phyloP scores from a whole-genome alignment of 306 rosid species.

The Quercus dentata region DNA sequence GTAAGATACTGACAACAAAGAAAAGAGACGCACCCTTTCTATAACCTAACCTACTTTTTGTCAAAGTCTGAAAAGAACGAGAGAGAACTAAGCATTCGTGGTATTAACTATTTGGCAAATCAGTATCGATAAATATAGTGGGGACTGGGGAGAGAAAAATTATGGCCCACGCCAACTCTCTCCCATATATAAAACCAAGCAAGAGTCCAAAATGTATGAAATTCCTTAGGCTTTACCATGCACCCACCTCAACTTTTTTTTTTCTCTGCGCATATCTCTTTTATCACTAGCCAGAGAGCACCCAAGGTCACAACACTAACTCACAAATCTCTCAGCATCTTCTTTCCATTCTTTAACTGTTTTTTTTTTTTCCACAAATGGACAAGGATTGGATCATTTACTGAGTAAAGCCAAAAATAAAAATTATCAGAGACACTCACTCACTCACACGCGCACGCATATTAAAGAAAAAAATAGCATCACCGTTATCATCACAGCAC shows the following conservation, averaged over 20 bases:
- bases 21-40: conserved; percentile 28
- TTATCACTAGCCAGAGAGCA: neutral
- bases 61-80: neutral
- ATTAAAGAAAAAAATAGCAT: neutral
- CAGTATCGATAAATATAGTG: neutral
- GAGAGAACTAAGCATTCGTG: neutral
- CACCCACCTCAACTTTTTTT: neutral
- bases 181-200: conserved; percentile 10
- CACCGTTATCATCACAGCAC: neutral
- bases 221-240: conserved; percentile 21
- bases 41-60: conserved; percentile 23
- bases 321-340: conserved; percentile 1
- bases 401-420: neutral
- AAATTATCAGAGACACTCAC: neutral
- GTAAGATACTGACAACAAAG: conserved; percentile 36
- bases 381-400: neutral
- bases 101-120: conserved; percentile 7
- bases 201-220: conserved; percentile 16
- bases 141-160: neutral
- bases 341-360: neutral
- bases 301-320: neutral
- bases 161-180: conserved; percentile 26
- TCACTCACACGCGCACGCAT: neutral
- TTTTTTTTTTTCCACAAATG: neutral
- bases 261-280: neutral